A percentile compares a stretch with the other conserved stretches of the same genome.
Conservation (phyloP, 176 grass and related monocot genomes). For the bread wheat (Triticum aestivum) region IWGSC_CS_RefSeq_v2.1 NC_057802.1:483568702-483569201, state of each 20-base stretch:
- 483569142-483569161: too few species aligned
- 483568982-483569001: not conserved
- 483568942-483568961: not conserved
- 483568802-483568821: too few species aligned
- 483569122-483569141: too few species aligned
- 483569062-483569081: too few species aligned
- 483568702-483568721: not conserved
- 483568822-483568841: not conserved
- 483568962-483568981: not conserved
- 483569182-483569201: too few species aligned
- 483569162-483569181: too few species aligned
- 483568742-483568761: not conserved
- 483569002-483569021: too few species aligned
- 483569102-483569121: too few species aligned
- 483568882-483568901: not conserved
- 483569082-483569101: too few species aligned
- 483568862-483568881: not conserved
- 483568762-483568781: not conserved
- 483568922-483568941: slow-evolving; percentile 2
- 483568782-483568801: not conserved
- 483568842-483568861: not conserved
- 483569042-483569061: too few species aligned
- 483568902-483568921: not conserved
- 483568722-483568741: not conserved
- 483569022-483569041: too few species aligned